Evolutionary conservation across 202 grass and related monocot species (phyloP).

Genomic region (Zoysia matrella): DNA sequence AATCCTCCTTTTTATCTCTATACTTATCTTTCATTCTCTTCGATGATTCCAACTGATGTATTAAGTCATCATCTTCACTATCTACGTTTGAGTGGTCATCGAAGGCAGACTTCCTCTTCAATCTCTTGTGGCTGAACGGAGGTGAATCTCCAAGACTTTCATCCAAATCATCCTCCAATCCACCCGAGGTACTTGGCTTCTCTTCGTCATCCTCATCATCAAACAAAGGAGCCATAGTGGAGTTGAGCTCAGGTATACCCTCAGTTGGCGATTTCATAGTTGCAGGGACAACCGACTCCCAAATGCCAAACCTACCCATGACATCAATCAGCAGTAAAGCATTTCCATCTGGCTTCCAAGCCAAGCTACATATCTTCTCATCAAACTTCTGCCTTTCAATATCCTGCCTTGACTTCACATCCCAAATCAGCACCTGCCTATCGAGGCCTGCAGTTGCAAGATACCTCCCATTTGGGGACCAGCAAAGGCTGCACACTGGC

Average conservation of each 20-base stretch:
- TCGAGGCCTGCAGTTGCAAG: conserved; percentile 79
- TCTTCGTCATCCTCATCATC: conserved; percentile 74
- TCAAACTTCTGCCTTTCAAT: conserved; percentile 95
- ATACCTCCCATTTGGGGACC: conserved; percentile 93
- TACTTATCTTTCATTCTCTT: conserved; percentile 66
- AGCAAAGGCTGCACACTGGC: conserved; percentile 72
- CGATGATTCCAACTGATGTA: conserved; percentile 59
- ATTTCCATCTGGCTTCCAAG: conserved; percentile 92
- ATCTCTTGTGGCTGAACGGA: conserved; percentile 59
- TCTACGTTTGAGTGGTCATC: conserved; percentile 52
- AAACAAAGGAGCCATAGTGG: conserved; percentile 60
- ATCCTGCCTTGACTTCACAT: conserved; percentile 89
- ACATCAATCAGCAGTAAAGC: conserved; percentile 64
- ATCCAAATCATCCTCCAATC: conserved; percentile 73
- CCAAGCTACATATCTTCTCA: conserved; percentile 71
- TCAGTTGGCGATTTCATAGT: conserved; percentile 83
- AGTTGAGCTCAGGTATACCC: conserved; percentile 56
- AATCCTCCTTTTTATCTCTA: conserved; percentile 43
- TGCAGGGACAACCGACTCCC: conserved; percentile 74
- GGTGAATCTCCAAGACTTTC: conserved; percentile 62
- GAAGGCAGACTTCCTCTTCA: conserved; percentile 52
- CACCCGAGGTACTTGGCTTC: conserved; percentile 57
- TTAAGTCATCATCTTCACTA: conserved; percentile 66
- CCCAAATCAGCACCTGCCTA: conserved; percentile 91
- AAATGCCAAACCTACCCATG: conserved; percentile 78